Conservation (phyloP, 805 yeast genomes). For the Lipomyces oligophaga region DNA sequence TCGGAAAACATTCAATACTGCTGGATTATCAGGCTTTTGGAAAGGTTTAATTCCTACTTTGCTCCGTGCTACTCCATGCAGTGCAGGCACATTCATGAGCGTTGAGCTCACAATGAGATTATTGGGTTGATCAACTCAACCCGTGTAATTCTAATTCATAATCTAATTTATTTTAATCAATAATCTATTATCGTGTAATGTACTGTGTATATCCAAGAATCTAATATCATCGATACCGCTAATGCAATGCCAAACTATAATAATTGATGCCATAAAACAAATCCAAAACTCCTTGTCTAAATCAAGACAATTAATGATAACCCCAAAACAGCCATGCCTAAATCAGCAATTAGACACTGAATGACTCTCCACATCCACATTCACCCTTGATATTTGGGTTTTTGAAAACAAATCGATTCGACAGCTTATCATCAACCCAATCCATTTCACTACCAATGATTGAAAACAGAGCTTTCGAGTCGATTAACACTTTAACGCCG, state of each 20-base stretch:
- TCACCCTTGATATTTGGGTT: constrained; percentile 97
- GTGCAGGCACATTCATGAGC: constrained; percentile 93
- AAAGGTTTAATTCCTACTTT: constrained; percentile 90
- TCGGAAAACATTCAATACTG: constrained; percentile 48
- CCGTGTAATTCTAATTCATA: too few relatives aligned
- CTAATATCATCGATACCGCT: neutral
- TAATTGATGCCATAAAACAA: neutral
- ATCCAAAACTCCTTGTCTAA: constrained; percentile 2
- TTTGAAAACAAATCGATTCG: constrained; percentile 83
- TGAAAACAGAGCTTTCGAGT: constrained; percentile 91
- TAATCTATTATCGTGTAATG: too few relatives aligned
- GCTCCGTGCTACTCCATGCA: constrained; percentile 95
- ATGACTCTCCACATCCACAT: constrained; percentile 98
- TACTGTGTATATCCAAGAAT: neutral
- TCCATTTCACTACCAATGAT: constrained; percentile 98
- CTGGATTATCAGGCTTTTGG: constrained; percentile 75
- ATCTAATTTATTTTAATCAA: too few relatives aligned
- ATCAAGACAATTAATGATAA: neutral
- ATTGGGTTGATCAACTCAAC: constrained; percentile 29
- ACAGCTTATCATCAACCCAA: constrained; percentile 90
- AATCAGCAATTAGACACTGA: constrained; percentile 66
- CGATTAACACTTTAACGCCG: constrained; percentile 87
- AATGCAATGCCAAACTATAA: constrained; percentile 8
- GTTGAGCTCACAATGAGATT: constrained; percentile 83
- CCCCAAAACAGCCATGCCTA: neutral